These are phyloP conservation scores for Rubia occidens DNA, from an alignment of 305 asterid genomes.

Conservation along the genomic window DNA sequence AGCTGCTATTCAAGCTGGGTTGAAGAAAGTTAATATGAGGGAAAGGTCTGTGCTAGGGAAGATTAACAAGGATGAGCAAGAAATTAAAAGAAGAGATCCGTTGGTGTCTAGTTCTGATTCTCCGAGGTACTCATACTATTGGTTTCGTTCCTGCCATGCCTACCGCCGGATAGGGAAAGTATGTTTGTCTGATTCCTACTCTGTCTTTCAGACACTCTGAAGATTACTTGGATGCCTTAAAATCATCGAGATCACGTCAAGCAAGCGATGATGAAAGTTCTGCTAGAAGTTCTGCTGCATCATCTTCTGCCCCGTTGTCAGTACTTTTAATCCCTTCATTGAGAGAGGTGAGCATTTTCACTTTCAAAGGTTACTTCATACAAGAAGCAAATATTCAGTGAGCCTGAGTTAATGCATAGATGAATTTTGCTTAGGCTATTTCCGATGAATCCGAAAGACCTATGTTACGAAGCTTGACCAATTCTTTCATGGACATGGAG, in stretches of 20 bases:
- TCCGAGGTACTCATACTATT: constrained; percentile 37
- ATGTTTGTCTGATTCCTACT: constrained; percentile 6
- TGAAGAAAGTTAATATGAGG: constrained; percentile 60
- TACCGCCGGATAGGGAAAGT: neutral
- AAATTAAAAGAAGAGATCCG: constrained; percentile 41
- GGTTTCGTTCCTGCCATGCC: neutral
- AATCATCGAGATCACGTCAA: constrained; percentile 50
- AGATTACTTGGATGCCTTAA: constrained; percentile 75
- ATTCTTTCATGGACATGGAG: constrained; percentile 74
- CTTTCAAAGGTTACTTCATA: neutral
- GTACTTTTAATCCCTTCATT: constrained; percentile 68
- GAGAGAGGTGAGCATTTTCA: constrained; percentile 52
- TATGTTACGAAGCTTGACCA: constrained; percentile 43
- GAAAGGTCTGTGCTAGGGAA: constrained; percentile 56
- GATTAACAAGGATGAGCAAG: constrained; percentile 53
- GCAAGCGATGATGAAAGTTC: constrained; percentile 55
- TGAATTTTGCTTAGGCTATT: constrained; percentile 38
- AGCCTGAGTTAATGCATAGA: neutral
- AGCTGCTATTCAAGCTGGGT: constrained; percentile 76
- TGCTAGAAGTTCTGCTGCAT: constrained; percentile 50
- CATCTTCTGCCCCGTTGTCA: constrained; percentile 59
- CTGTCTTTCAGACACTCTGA: constrained; percentile 40
- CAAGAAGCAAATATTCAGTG: neutral
- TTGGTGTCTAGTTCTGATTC: constrained; percentile 48
- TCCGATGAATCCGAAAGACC: constrained; percentile 58